A percentile compares a stretch with the other conserved stretches of the same genome.
These are phyloP conservation scores for Pseudopediastrum boryanum DNA, from an alignment of 139 green algal genomes.

Conservation along the genomic window DNA sequence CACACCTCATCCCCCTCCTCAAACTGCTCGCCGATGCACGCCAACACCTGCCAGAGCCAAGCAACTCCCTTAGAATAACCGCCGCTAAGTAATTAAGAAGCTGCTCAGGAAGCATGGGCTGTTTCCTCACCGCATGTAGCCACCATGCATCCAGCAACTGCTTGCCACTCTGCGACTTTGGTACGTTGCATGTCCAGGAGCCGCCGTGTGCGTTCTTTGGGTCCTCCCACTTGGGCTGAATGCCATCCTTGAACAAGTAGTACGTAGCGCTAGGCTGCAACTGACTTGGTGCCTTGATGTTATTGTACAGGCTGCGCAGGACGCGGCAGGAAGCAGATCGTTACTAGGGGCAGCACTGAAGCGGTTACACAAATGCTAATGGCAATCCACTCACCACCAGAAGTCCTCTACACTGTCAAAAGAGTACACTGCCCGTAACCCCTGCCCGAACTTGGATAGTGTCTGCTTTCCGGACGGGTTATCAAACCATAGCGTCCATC, in stretches of 20 bases:
- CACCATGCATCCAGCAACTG: slow-evolving; percentile 89
- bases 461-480: slow-evolving; percentile 83
- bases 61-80: neutral
- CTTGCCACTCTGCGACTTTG: slow-evolving; percentile 58
- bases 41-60: slow-evolving; percentile 77
- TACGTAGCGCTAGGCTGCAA: slow-evolving; percentile 88
- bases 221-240: slow-evolving; percentile 99
- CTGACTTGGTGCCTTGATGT: slow-evolving; percentile 92
- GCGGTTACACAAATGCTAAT: neutral
- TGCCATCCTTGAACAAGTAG: slow-evolving; percentile 96
- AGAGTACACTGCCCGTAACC: slow-evolving; percentile 88
- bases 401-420: slow-evolving; percentile 99
- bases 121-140: slow-evolving; percentile 81
- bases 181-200: slow-evolving; percentile 89
- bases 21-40: slow-evolving; percentile 99
- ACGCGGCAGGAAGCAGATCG: neutral
- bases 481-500: slow-evolving; percentile 95
- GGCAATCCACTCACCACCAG: slow-evolving; percentile 87
- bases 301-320: slow-evolving; percentile 96
- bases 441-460: slow-evolving; percentile 67
- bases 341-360: neutral
- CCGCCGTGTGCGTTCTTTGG: slow-evolving; percentile 84
- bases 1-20: slow-evolving; percentile 94
- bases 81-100: neutral
- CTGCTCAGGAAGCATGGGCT: neutral